Conservation (phyloP, 164 flowering plant species). For the Annona cherimola region DNA sequence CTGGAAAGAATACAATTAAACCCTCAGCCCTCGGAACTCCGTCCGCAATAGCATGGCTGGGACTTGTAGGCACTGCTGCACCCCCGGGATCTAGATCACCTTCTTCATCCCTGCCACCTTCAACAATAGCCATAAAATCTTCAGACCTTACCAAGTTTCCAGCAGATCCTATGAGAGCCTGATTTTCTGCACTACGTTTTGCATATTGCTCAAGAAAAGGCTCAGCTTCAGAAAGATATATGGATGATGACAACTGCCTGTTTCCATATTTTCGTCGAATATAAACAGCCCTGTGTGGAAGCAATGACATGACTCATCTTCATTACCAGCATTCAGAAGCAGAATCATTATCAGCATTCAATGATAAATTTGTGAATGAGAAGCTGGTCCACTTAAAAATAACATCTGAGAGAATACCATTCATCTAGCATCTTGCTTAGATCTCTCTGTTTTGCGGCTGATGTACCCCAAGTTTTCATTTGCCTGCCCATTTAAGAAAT, state of each 20-base stretch:
- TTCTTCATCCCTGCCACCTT: constrained; percentile 76
- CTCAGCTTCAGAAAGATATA: constrained; percentile 87
- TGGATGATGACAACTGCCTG: constrained; percentile 64
- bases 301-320: not conserved
- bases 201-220: constrained; percentile 95
- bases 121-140: constrained; percentile 80
- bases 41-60: constrained; percentile 37
- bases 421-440: constrained; percentile 94
- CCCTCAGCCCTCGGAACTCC: constrained; percentile 64
- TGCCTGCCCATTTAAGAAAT: constrained; percentile 44
- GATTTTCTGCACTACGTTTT: constrained; percentile 71
- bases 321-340: not conserved
- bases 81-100: constrained; percentile 64
- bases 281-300: constrained; percentile 63
- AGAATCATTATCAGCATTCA: too few species aligned
- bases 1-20: constrained; percentile 90
- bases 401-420: constrained; percentile 48
- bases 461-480: constrained; percentile 90
- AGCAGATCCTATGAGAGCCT: constrained; percentile 81
- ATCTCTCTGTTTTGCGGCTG: constrained; percentile 69
- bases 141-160: constrained; percentile 75
- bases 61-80: constrained; percentile 40
- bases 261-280: constrained; percentile 69
- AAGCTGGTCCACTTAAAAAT: constrained; percentile 1
- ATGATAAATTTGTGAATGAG: not conserved